Percentiles rank a stretch among this genome's conserved stretches.
Evolutionary conservation across 148 eudicot species (phyloP).

Genomic region (Chenopodium quinoa): DNA sequence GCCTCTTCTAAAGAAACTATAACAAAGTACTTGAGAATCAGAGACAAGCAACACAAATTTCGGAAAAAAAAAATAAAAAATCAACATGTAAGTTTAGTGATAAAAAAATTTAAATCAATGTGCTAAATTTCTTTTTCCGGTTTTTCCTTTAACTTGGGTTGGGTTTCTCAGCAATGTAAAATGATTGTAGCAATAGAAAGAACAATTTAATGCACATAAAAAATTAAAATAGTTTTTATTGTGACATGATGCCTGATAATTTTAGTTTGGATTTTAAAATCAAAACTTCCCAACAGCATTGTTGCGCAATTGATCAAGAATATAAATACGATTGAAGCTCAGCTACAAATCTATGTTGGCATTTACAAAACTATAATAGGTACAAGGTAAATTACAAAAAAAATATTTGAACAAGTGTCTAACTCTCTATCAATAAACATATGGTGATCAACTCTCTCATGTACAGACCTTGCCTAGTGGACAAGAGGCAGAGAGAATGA

Average conservation of each 20-base stretch:
- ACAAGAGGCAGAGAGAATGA: not conserved
- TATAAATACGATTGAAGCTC: not conserved
- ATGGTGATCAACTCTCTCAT: not conserved
- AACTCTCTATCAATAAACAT: not conserved
- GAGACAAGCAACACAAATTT: not conserved
- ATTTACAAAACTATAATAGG: not conserved
- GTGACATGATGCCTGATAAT: too few species aligned
- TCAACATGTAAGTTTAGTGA: too few species aligned
- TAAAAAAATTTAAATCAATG: too few species aligned
- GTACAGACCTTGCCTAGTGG: not conserved
- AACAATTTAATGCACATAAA: too few species aligned
- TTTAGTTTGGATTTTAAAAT: not conserved
- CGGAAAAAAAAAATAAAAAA: not conserved
- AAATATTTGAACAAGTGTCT: not conserved
- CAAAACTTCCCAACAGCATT: not conserved
- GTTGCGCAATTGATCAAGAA: not conserved
- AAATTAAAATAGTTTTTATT: too few species aligned
- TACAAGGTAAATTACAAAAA: not conserved
- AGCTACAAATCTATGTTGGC: not conserved
- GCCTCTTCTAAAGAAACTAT: not conserved
- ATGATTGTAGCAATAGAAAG: too few species aligned
- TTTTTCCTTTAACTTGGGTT: too few species aligned
- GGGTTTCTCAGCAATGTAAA: too few species aligned
- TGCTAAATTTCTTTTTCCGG: too few species aligned
- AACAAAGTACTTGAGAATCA: not conserved